Base-by-base conservation (phyloP, 2,329 filamentous ascomycete species). In the Fusarium siculi region DNA sequence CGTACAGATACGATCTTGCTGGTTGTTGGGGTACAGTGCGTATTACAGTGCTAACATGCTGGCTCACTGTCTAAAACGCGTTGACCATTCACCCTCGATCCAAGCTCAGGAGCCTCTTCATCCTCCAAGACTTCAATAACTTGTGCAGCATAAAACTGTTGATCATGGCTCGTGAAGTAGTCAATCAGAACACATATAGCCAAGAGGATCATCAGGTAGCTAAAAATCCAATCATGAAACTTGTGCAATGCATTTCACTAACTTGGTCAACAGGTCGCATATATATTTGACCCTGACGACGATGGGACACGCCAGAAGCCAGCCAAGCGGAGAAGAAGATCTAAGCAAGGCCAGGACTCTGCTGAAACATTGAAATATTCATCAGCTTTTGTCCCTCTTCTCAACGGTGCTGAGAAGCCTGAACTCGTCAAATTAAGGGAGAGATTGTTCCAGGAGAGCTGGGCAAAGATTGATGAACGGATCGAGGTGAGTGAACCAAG, bases 391-490 rank as follows among this genome's bases (percentile, higher is more conserved):
- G 84, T 86, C 25, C 82, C 86, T 12, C 82, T 92, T 23, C 81
- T 93, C 12, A 84, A 86, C 65, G 89, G 89, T 7, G 78, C 81
- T 1, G 91, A 93, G 80, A 82, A 79, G 49, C 74, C 83, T 5
- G 83, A 84, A 37, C 85, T 84, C 60, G 84, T 88, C 28, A 79
- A 79, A 12, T 81, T 90, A 57, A 87, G 93, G 28, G 85, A 90
- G 78, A 81, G 85, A 50, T 83, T 89, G 7, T 96, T 91, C 80
- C 83, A 89, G 56, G 81, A 86, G 59, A 84, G 89, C 55, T 96
- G 94, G 94, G 81, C 84, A 5, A 82, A 85, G 43, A 88, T 93
- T 74, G 88, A 94, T 68, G 80, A 82, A 50, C 87, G 89, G 32
- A 91, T 95, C 56, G 87, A 92, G 79, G 82, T 83, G 46, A 44